A percentile compares a stretch with the other conserved stretches of the same genome.
These are phyloP conservation scores for Aspergillus fructus DNA, from an alignment of 2,329 filamentous ascomycete species.

Conservation along the genomic window DNA sequence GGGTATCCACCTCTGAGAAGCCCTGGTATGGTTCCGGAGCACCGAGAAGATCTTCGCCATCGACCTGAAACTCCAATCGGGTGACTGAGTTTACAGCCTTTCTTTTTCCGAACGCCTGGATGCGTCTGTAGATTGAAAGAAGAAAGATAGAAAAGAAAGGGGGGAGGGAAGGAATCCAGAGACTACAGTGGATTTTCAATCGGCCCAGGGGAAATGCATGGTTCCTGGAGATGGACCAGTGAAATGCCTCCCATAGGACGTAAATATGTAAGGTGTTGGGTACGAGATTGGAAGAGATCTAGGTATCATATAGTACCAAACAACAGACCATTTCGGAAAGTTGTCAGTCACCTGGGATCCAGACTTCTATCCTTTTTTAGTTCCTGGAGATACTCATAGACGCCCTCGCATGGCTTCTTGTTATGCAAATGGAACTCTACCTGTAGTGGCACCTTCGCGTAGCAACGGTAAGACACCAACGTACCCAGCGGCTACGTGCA, in stretches of 20 bases:
- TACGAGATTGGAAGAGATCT: too few relatives aligned
- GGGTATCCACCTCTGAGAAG: slow-evolving; percentile 3
- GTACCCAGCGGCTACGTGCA: slow-evolving; percentile 24
- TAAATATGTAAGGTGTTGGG: too few relatives aligned
- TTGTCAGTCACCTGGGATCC: not conserved
- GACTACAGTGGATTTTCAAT: slow-evolving; percentile 1
- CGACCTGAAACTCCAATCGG: not conserved
- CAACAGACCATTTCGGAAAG: not conserved
- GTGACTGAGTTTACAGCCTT: not conserved
- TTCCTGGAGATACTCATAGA: not conserved
- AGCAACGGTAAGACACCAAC: slow-evolving; percentile 23
- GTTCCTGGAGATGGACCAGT: too few relatives aligned
- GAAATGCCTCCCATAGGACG: too few relatives aligned
- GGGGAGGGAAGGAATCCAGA: not conserved
- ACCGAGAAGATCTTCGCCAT: not conserved
- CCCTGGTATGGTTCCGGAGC: not conserved
- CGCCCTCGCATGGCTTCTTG: not conserved
- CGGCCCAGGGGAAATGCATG: not conserved
- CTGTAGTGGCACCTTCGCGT: slow-evolving; percentile 3
- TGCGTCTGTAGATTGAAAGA: not conserved
- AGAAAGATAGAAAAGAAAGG: not conserved
- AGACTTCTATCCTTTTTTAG: not conserved
- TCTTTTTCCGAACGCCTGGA: not conserved
- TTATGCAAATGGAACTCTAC: not conserved
- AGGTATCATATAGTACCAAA: not conserved